These are phyloP conservation scores for Beauveria sp. DNA, from an alignment of 2,329 filamentous ascomycete species.

Conservation along the genomic window DNA sequence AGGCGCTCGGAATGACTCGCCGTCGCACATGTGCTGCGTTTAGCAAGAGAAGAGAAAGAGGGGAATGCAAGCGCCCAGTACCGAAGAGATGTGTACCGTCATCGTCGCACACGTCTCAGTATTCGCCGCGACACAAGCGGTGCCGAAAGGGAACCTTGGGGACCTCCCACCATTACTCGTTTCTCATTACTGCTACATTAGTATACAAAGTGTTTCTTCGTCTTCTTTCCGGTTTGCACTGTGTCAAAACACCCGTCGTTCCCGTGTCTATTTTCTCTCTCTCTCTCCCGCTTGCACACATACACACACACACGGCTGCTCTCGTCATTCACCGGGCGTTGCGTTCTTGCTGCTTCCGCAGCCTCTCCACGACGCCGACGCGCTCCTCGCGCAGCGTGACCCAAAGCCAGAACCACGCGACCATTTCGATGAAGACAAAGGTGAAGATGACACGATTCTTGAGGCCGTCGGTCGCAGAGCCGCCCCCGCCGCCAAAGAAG, in stretches of 20 bases:
- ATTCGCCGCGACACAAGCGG: no score
- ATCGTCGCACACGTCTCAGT: not conserved
- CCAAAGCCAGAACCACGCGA: slow-evolving; percentile 83
- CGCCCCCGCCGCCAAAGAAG: slow-evolving; percentile 25
- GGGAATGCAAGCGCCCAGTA: not conserved
- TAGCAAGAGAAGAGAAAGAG: not conserved
- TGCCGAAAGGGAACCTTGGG: no score
- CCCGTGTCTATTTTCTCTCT: not conserved
- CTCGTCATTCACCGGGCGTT: not conserved
- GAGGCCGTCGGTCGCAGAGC: slow-evolving; percentile 56
- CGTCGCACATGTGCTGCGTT: not conserved
- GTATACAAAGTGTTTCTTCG: not conserved
- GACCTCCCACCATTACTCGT: not conserved
- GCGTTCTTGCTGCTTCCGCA: slow-evolving; percentile 23
- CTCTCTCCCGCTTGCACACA: not conserved
- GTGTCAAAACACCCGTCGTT: not conserved
- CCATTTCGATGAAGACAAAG: slow-evolving; percentile 75
- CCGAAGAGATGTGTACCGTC: not conserved
- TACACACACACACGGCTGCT: not conserved
- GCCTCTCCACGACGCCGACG: slow-evolving; percentile 32
- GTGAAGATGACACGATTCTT: slow-evolving; percentile 82
- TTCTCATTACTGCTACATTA: not conserved
- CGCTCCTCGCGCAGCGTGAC: slow-evolving; percentile 61
- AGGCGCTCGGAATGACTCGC: not conserved
- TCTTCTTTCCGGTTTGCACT: not conserved